Evolutionary conservation across 2,329 filamentous ascomycete species (phyloP).

Genomic region (Exophiala aquamarina): DNA sequence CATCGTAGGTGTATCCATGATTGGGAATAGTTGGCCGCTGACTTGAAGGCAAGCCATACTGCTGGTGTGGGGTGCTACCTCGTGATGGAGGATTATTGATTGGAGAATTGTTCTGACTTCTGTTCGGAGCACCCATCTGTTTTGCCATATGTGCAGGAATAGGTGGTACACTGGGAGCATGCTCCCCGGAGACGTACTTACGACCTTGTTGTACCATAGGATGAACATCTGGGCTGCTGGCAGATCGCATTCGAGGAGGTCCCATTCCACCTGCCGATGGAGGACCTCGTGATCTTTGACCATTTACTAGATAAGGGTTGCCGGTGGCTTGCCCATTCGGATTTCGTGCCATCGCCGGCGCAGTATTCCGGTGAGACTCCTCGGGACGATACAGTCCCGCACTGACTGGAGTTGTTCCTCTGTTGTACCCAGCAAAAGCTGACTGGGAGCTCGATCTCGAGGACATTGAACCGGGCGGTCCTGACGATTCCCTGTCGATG

Average conservation of each 20-base stretch:
- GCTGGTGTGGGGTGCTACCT: conserved; percentile 67
- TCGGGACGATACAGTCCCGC: conserved; percentile 69
- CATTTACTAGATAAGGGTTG: conserved; percentile 63
- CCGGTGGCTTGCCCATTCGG: conserved; percentile 62
- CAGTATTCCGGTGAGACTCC: conserved; percentile 77
- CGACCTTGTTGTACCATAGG: conserved; percentile 55
- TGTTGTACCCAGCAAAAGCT: conserved; percentile 77
- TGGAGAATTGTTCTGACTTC: conserved; percentile 81
- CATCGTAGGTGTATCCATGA: conserved; percentile 27
- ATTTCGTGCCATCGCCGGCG: conserved; percentile 79
- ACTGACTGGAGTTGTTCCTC: conserved; percentile 62
- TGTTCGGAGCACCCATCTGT: conserved; percentile 62
- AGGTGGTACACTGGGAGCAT: conserved; percentile 71
- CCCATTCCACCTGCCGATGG: conserved; percentile 11
- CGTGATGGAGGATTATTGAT: conserved; percentile 66
- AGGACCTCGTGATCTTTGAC: conserved; percentile 33
- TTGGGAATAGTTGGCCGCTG: conserved; percentile 23
- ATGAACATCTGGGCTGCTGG: conserved; percentile 93
- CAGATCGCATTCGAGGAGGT: conserved; percentile 72
- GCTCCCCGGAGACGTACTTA: conserved; percentile 49
- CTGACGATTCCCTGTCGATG: conserved; percentile 57
- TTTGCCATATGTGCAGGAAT: conserved; percentile 70
- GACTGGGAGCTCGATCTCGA: conserved; percentile 51
- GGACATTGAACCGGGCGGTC: conserved; percentile 45
- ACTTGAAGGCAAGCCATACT: conserved; percentile 48